Evolutionary conservation across 306 rosid genomes (phyloP), one percentile per base, ranked within the genome.

Genomic region (Vicia sativa): DNA sequence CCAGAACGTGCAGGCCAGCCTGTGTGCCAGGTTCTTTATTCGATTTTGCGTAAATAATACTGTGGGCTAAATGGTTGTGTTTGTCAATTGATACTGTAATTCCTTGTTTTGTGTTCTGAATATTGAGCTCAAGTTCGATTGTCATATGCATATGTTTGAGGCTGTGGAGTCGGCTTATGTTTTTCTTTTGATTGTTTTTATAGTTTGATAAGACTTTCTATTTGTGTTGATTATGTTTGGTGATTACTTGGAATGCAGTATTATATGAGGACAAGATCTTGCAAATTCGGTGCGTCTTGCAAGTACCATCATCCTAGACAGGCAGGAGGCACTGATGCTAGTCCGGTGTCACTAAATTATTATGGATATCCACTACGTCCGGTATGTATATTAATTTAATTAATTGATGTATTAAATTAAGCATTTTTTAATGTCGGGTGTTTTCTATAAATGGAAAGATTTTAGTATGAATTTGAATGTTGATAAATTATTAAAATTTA

Each of bases 1-100:
- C 99, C 99, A 0, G 96, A 95, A 78, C 87, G 99, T 79, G 58
- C 56, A 23, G 97, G 95, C 64, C 99, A 95, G 79, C 97, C 95
- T 49, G 78, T 87, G 38, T 95, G 99, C 83, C 97, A 88, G 99
- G 99, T 95, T 78, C 82, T 77, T 64, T 29, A 62, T 79, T 16
- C 79, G 81, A 44, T 74, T 79, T 67, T 63, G 70, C 52, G 68
- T 50, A 3, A 50, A 50, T 18, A 9, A 6, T 69, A 57, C 2
- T 62, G 50, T 31, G 37, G 37, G 37, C 56, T 48, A 21, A 44
- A 60, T 70, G 71, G 73, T 49, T 78, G 62, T 7, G 21, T 41
- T 66, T 79, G 55, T 50, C 75, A 42, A 13, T 71, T 83, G 57
- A 29, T 67, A 35, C 69, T 71, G 41, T 11, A 11, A 50, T 69